Conservation (phyloP, 805 yeast genomes). For the Komagataella pastoris region DNA sequence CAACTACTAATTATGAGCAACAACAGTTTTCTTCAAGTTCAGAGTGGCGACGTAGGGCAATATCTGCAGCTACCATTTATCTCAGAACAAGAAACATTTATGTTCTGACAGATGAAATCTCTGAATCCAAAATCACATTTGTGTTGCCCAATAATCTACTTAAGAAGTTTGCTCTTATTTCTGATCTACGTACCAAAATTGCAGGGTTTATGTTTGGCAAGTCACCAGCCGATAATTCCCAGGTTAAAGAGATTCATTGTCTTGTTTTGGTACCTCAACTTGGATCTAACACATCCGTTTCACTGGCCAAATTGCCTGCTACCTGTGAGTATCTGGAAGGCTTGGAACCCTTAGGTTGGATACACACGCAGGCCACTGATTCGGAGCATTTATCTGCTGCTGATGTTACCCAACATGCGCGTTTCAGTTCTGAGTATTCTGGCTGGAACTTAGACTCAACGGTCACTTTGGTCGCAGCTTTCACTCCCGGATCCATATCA, state of each 20-base stretch:
- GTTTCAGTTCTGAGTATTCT: conserved; percentile 19
- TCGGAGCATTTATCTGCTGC: conserved; percentile 46
- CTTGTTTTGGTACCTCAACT: conserved; percentile 81
- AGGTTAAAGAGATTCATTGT: conserved; percentile 65
- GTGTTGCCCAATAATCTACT: conserved; percentile 76
- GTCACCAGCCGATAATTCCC: conserved; percentile 59
- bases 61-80: conserved; percentile 61
- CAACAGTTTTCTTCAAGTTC: conserved; percentile 70
- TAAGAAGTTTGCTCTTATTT: conserved; percentile 61
- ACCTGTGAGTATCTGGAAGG: conserved; percentile 29
- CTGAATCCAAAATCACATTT: conserved; percentile 44
- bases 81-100: conserved; percentile 66
- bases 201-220: conserved; percentile 73
- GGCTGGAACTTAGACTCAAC: conserved; percentile 26
- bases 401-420: conserved; percentile 54
- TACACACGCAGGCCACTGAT: conserved; percentile 78
- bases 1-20: conserved; percentile 82
- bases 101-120: conserved; percentile 49
- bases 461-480: conserved; percentile 51
- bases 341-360: conserved; percentile 80
- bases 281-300: conserved; percentile 52
- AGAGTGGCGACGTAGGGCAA: conserved; percentile 85
- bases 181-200: conserved; percentile 72
- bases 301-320: conserved; percentile 18
- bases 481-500: conserved; percentile 77